Conservation (phyloP, 257 asterid species). For the Solanum chmielewskii region DNA sequence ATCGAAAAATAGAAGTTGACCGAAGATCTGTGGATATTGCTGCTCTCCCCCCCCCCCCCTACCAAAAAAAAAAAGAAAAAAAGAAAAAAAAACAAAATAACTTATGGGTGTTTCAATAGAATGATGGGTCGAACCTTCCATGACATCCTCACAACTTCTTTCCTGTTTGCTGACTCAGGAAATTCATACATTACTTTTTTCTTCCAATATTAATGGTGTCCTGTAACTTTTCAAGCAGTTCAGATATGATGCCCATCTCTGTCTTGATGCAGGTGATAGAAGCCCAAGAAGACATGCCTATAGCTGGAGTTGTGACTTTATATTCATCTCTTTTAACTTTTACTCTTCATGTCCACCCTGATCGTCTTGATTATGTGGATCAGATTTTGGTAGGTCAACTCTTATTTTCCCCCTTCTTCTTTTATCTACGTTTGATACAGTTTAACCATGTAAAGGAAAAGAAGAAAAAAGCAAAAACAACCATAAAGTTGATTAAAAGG, state of each 20-base stretch:
- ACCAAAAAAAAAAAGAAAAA: too few species aligned
- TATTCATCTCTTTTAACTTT: constrained; percentile 90
- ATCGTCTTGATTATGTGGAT: constrained; percentile 93
- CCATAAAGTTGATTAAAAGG: background rate
- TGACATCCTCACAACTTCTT: background rate
- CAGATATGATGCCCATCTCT: background rate
- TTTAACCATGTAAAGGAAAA: background rate
- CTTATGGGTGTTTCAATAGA: background rate
- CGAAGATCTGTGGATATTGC: background rate
- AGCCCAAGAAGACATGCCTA: constrained; percentile 84
- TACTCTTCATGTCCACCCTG: constrained; percentile 94
- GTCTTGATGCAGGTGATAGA: constrained; percentile 80
- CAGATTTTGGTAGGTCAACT: constrained; percentile 67
- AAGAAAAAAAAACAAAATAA: background rate
- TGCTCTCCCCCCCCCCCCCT: background rate
- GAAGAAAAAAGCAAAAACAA: background rate
- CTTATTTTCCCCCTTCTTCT: background rate
- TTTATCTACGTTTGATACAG: background rate
- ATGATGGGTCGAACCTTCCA: background rate
- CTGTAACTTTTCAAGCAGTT: background rate
- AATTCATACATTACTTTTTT: too few species aligned
- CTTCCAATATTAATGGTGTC: background rate
- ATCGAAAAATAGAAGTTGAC: background rate
- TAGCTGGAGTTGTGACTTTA: constrained; percentile 78
- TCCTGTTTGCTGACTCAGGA: background rate